Percentiles rank a stretch among this genome's conserved stretches.
Evolutionary conservation across 1,284 basidiomycete species (phyloP).

Genomic region (Pseudozyma hubeiensis): DNA sequence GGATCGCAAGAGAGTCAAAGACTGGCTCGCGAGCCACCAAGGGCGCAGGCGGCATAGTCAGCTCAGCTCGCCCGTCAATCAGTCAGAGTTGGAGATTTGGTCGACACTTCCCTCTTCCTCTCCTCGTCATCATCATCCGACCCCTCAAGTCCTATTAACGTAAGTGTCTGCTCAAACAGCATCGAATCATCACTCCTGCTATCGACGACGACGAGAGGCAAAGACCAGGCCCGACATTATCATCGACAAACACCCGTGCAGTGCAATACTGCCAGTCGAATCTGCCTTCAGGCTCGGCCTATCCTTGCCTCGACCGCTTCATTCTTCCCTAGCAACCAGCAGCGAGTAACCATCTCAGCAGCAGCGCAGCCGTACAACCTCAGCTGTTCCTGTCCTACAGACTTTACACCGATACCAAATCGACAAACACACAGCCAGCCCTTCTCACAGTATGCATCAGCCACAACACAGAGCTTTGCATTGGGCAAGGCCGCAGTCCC

Average conservation of each 20-base stretch:
- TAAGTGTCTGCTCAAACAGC: slow-evolving; percentile 26
- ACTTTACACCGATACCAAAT: too few species aligned
- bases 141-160: slow-evolving; percentile 48
- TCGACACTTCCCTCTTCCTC: slow-evolving; percentile 37
- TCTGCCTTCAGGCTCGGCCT: too few species aligned
- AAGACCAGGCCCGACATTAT: slow-evolving; percentile 12
- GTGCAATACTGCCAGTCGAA: background rate
- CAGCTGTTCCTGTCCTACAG: too few species aligned
- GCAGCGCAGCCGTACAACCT: too few species aligned
- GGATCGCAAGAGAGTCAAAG: background rate
- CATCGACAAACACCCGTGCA: background rate
- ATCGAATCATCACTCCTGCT: slow-evolving; percentile 21
- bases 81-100: slow-evolving; percentile 39
- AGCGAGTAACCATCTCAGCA: too few species aligned
- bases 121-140: slow-evolving; percentile 47
- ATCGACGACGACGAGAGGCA: slow-evolving; percentile 2
- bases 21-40: background rate
- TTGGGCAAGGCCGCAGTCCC: too few species aligned
- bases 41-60: slow-evolving; percentile 7
- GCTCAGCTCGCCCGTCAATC: background rate
- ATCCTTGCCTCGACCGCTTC: too few species aligned
- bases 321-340: too few species aligned
- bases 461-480: background rate
- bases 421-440: background rate
- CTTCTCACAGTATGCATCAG: background rate